phyloP scores from a whole-genome alignment of 169 alveolate genomes.

The Eimeria sp. region DNA sequence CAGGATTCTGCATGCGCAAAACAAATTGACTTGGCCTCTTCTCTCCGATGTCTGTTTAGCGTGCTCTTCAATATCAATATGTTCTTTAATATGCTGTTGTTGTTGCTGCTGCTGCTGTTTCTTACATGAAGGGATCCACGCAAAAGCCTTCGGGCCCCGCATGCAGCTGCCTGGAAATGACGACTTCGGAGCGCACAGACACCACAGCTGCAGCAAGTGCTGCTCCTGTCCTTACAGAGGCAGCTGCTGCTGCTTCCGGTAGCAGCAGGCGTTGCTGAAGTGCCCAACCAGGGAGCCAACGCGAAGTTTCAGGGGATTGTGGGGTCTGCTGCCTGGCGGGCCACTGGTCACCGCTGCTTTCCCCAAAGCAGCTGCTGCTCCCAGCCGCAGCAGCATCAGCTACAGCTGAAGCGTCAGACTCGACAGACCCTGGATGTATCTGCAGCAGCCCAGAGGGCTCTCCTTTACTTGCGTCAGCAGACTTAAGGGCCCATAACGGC shows the following conservation, averaged over 20 bases:
- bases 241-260: not conserved
- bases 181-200: conserved; percentile 42
- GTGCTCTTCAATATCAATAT: too few relatives aligned
- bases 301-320: too few relatives aligned
- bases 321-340: not conserved
- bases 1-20: conserved; percentile 15
- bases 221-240: conserved; percentile 2
- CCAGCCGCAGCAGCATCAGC: not conserved
- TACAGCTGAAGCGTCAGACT: not conserved
- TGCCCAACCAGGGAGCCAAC: too few relatives aligned
- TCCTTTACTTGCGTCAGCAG: not conserved
- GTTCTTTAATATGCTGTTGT: too few relatives aligned
- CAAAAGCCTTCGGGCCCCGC: conserved; percentile 20
- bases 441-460: not conserved
- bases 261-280: too few relatives aligned
- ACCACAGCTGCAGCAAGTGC: conserved; percentile 43
- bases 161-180: not conserved
- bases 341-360: not conserved
- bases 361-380: not conserved
- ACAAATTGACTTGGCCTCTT: too few relatives aligned
- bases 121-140: conserved; percentile 52
- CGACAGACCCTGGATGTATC: not conserved
- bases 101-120: not conserved
- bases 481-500: not conserved
- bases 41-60: not conserved